A percentile compares a stretch with the other conserved stretches of the same genome.
Evolutionary conservation across 2,329 filamentous ascomycete species (phyloP).

Genomic region (Piedraia hortae): DNA sequence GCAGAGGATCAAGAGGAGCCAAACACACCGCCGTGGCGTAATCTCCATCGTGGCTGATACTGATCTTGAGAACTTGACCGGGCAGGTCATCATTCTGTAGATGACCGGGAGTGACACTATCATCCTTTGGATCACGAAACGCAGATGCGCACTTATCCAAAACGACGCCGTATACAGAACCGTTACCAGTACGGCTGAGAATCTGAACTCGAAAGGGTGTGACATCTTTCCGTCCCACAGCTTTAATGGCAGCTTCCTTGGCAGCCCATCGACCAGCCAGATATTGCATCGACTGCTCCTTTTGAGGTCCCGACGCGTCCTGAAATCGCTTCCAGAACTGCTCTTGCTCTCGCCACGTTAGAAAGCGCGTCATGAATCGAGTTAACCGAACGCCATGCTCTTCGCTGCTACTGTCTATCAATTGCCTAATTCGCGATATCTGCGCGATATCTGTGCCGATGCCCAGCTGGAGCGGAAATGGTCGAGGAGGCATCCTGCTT

Average conservation of each 20-base stretch:
- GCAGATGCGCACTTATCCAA: constrained; percentile 4
- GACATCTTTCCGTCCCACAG: constrained; percentile 7
- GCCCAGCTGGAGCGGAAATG: constrained; percentile 37
- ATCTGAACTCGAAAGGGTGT: constrained; percentile 2
- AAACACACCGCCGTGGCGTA: constrained; percentile 49
- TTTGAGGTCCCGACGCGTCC: background rate
- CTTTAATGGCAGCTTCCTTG: constrained; percentile 24
- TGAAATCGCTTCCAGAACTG: constrained; percentile 3
- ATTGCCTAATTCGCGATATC: constrained; percentile 32
- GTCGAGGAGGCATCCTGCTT: constrained; percentile 19
- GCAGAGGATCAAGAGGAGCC: constrained; percentile 14
- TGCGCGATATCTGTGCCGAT: constrained; percentile 60
- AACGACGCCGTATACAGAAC: constrained; percentile 47
- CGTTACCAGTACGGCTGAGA: constrained; percentile 22
- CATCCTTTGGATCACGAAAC: background rate
- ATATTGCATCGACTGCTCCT: background rate
- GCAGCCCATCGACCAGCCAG: constrained; percentile 17
- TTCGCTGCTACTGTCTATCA: constrained; percentile 19
- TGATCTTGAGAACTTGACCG: constrained; percentile 37
- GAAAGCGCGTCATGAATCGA: constrained; percentile 6
- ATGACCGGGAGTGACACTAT: constrained; percentile 1
- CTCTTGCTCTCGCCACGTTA: constrained; percentile 7
- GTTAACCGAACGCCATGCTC: constrained; percentile 3
- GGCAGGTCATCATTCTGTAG: constrained; percentile 2
- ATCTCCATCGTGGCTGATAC: constrained; percentile 67